Conservation (phyloP, 768 basidiomycete genomes). For the Heimioporus sp. region DNA sequence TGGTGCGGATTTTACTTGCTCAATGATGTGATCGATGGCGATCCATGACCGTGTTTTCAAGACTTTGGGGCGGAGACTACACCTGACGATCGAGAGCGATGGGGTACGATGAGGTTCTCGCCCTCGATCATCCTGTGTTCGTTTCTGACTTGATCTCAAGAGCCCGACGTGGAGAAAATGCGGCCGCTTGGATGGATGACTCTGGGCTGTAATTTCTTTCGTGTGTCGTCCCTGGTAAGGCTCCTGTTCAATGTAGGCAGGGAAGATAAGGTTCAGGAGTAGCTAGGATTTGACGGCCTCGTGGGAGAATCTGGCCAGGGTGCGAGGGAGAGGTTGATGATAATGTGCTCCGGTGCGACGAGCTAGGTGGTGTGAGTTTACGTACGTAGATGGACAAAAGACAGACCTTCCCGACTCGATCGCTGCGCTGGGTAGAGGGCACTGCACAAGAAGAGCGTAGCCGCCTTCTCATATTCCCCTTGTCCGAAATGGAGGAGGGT, state of each 20-base stretch:
- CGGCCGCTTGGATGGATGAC: too few species aligned
- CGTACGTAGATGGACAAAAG: neutral
- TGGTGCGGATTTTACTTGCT: too few species aligned
- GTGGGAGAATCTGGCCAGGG: constrained; percentile 74
- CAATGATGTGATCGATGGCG: too few species aligned
- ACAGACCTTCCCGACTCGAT: constrained; percentile 73
- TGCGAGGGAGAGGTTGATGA: constrained; percentile 80
- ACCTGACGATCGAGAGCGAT: too few species aligned
- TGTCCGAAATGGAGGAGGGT: constrained; percentile 74
- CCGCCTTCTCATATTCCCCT: constrained; percentile 78
- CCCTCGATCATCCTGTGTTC: too few species aligned
- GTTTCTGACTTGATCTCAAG: too few species aligned
- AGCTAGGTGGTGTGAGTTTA: constrained; percentile 36
- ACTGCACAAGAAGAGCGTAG: constrained; percentile 64
- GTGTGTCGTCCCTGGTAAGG: too few species aligned
- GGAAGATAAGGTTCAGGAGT: constrained; percentile 68
- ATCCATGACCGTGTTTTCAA: too few species aligned
- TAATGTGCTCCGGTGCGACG: constrained; percentile 78
- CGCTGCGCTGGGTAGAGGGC: constrained; percentile 64
- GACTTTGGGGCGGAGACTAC: too few species aligned
- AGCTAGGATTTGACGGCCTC: constrained; percentile 64
- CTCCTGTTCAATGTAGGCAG: constrained; percentile 80
- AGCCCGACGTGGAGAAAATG: too few species aligned
- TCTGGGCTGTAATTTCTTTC: too few species aligned
- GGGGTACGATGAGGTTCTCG: too few species aligned